Percentiles rank a stretch among this genome's conserved stretches.
Evolutionary conservation across 495 filamentous ascomycete species (phyloP).

Genomic region (Daldinia vernicosa): DNA sequence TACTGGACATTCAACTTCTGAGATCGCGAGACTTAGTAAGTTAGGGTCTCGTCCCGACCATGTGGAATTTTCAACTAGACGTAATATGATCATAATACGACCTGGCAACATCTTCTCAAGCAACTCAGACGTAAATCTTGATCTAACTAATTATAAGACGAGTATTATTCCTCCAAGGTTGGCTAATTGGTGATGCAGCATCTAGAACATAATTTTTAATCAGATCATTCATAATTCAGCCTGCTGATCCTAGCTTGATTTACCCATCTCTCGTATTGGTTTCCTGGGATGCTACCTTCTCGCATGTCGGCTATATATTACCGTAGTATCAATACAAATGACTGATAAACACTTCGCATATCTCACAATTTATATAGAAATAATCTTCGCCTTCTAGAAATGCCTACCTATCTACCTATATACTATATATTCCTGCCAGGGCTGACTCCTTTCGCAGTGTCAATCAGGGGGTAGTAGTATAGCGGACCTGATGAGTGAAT

Average conservation of each 20-base stretch:
- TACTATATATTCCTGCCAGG: not conserved
- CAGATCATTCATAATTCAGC: conserved; percentile 18
- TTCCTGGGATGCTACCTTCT: conserved; percentile 12
- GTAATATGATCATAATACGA: not conserved
- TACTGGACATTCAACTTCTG: no score
- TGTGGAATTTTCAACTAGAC: not conserved
- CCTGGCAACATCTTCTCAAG: not conserved
- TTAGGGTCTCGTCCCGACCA: not conserved
- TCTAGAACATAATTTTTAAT: not conserved
- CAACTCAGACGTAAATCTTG: not conserved
- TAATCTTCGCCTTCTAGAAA: not conserved
- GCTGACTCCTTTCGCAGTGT: not conserved
- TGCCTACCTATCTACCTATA: not conserved
- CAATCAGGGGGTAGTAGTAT: not conserved
- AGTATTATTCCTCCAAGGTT: not conserved
- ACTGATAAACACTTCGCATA: not conserved
- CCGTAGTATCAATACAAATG: not conserved
- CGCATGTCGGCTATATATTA: conserved; percentile 36
- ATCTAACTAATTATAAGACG: conserved; percentile 15
- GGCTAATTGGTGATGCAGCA: not conserved
- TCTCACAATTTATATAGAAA: not conserved
- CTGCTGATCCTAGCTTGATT: conserved; percentile 15
- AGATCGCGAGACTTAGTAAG: no score
- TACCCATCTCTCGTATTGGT: not conserved
- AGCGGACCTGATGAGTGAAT: not conserved